Evolutionary conservation across 768 basidiomycete genomes (phyloP).

Genomic region (Tulasnella calospora): DNA sequence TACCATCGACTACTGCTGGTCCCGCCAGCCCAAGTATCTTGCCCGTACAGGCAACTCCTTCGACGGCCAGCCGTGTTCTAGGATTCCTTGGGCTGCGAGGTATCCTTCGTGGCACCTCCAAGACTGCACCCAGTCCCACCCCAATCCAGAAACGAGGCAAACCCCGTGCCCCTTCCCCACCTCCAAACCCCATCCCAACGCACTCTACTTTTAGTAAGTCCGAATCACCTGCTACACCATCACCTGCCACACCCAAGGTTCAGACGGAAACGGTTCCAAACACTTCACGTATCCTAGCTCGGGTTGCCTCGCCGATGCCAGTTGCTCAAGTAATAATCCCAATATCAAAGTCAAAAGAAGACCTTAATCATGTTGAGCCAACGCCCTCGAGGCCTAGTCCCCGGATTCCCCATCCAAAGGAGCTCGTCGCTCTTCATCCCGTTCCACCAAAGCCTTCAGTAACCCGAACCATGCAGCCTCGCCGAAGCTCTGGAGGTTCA

Average conservation of each 20-base stretch:
- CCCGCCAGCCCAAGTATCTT: neutral
- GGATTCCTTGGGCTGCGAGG: constrained; percentile 22
- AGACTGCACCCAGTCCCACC: neutral
- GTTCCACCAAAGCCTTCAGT: neutral
- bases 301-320: neutral
- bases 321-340: neutral
- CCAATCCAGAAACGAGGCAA: neutral
- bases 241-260: neutral
- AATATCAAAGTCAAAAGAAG: constrained; percentile 20
- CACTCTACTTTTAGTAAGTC: neutral
- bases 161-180: neutral
- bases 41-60: constrained; percentile 16
- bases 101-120: constrained; percentile 12
- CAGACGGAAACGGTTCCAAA: neutral
- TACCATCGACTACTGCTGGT: neutral
- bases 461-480: constrained; percentile 10
- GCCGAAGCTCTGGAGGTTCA: constrained; percentile 27
- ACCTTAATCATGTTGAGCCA: constrained; percentile 27
- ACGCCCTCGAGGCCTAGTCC: neutral
- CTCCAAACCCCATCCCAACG: neutral
- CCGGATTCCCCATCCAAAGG: constrained; percentile 21
- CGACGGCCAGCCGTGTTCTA: constrained; percentile 19
- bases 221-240: neutral
- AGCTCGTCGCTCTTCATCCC: constrained; percentile 22
- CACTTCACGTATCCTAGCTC: neutral